Conservation (phyloP, 1,284 basidiomycete genomes). For the Rhizopogon parksii region DNA sequence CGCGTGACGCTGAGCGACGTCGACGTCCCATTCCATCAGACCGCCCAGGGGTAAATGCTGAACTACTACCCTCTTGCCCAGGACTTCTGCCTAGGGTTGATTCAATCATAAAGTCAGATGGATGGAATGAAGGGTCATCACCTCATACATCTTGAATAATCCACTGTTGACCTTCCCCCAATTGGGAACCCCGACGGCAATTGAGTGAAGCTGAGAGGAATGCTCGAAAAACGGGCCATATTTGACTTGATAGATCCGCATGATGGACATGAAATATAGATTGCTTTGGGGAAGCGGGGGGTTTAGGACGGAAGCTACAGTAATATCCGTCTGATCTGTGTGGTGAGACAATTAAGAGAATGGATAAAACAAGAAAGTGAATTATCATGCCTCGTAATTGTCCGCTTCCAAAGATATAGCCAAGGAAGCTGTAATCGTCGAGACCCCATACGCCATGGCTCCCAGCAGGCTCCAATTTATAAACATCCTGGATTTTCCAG, state of each 20-base stretch:
- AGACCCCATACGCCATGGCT: conserved; percentile 98
- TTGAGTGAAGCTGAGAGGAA: conserved; percentile 84
- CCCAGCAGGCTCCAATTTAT: conserved; percentile 91
- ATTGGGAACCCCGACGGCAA: conserved; percentile 76
- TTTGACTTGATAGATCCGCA: conserved; percentile 77
- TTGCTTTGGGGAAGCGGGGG: conserved; percentile 50
- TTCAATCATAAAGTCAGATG: not conserved
- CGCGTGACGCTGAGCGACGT: not conserved
- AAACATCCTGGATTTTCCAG: conserved; percentile 84
- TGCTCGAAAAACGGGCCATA: conserved; percentile 86
- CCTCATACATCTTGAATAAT: conserved; percentile 93
- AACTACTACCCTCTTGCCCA: conserved; percentile 93
- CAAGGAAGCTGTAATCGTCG: conserved; percentile 89
- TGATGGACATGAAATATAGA: conserved; percentile 77
- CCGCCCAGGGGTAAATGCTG: conserved; percentile 91
- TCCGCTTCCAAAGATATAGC: conserved; percentile 89
- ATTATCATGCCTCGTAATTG: conserved; percentile 66
- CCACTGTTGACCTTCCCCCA: conserved; percentile 91
- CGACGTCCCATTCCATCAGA: conserved; percentile 55
- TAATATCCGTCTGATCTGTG: conserved; percentile 51
- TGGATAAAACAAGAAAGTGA: conserved; percentile 12
- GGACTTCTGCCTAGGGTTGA: conserved; percentile 73
- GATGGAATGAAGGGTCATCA: conserved; percentile 18
- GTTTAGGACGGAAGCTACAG: conserved; percentile 51
- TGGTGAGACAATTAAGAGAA: conserved; percentile 4